A percentile compares a stretch with the other conserved stretches of the same genome.
Conservation (phyloP, 768 basidiomycete genomes). For the Lactifluus volemus region DNA sequence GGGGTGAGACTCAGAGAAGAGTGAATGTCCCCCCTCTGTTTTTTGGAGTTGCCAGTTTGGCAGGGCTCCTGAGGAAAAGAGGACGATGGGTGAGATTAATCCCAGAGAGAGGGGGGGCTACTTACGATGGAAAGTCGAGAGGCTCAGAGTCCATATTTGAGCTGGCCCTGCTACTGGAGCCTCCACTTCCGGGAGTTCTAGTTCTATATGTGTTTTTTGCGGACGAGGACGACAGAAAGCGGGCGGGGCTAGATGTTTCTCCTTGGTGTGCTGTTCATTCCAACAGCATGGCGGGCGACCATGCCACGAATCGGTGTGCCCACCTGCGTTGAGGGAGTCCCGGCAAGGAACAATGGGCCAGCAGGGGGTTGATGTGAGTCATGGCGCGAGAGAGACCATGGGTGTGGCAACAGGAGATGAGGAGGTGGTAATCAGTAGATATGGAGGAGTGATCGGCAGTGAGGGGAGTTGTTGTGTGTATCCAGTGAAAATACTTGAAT, state of each 20-base stretch:
- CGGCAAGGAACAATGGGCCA: slow-evolving; percentile 16
- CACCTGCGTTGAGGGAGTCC: slow-evolving; percentile 16
- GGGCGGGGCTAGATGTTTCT: slow-evolving; percentile 23
- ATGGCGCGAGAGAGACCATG: slow-evolving; percentile 20
- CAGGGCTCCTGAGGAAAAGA: slow-evolving; percentile 38
- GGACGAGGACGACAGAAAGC: slow-evolving; percentile 28
- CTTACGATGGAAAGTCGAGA: slow-evolving; percentile 62
- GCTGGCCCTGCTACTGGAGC: slow-evolving; percentile 18
- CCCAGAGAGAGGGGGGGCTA: slow-evolving; percentile 16
- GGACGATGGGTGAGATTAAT: not conserved
- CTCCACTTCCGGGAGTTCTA: not conserved
- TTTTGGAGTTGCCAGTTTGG: slow-evolving; percentile 47
- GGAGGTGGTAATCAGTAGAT: slow-evolving; percentile 27
- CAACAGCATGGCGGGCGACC: slow-evolving; percentile 17
- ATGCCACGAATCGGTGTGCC: slow-evolving; percentile 13
- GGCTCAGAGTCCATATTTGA: slow-evolving; percentile 43
- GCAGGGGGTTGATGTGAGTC: slow-evolving; percentile 21
- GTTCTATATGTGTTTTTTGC: slow-evolving; percentile 10
- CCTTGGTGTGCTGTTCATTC: slow-evolving; percentile 15
- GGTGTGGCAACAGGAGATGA: slow-evolving; percentile 24
- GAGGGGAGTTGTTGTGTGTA: slow-evolving; percentile 43
- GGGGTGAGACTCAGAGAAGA: slow-evolving; percentile 59
- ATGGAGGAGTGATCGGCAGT: slow-evolving; percentile 43
- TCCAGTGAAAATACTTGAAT: slow-evolving; percentile 13
- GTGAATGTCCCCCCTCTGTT: slow-evolving; percentile 88